These are phyloP conservation scores for Vitis rupestris DNA, from an alignment of 164 flowering plant species.

Conservation along the genomic window DNA sequence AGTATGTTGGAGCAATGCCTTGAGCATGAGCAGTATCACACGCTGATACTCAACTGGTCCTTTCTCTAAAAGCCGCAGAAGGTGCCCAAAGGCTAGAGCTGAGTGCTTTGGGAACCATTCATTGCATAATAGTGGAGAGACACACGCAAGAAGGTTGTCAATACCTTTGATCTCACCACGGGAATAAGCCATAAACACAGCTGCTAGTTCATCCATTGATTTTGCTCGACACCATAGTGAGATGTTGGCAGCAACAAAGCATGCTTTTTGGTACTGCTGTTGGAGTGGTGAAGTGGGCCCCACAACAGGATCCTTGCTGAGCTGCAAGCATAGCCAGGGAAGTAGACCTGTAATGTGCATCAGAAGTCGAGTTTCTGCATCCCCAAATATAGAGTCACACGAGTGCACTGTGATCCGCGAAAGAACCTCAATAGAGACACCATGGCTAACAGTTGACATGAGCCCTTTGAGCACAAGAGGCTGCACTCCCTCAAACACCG, in stretches of 20 bases:
- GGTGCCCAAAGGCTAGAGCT: conserved; percentile 91
- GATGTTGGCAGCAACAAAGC: conserved; percentile 80
- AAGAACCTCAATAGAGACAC: conserved; percentile 86
- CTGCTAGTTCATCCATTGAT: conserved; percentile 75
- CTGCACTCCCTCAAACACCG: conserved; percentile 93
- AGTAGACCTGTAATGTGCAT: conserved; percentile 95
- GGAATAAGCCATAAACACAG: conserved; percentile 76
- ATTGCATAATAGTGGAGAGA: conserved; percentile 79
- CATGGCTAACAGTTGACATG: conserved; percentile 87
- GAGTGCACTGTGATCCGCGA: conserved; percentile 83
- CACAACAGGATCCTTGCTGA: conserved; percentile 52
- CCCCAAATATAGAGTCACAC: conserved; percentile 95
- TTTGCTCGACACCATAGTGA: conserved; percentile 84
- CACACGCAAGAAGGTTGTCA: conserved; percentile 72
- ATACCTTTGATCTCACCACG: conserved; percentile 69
- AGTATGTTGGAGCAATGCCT: conserved; percentile 96
- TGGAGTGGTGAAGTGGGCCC: conserved; percentile 68
- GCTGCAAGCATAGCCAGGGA: conserved; percentile 98
- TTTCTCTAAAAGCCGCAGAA: conserved; percentile 80
- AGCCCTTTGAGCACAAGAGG: conserved; percentile 98
- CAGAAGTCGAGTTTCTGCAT: conserved; percentile 80
- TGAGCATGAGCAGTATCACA: conserved; percentile 85
- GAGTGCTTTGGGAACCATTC: conserved; percentile 99
- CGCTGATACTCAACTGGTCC: conserved; percentile 96
- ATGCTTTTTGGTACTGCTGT: conserved; percentile 79